Conservation (phyloP, 306 rosid species). For the Pachyrhizus erosus region DNA sequence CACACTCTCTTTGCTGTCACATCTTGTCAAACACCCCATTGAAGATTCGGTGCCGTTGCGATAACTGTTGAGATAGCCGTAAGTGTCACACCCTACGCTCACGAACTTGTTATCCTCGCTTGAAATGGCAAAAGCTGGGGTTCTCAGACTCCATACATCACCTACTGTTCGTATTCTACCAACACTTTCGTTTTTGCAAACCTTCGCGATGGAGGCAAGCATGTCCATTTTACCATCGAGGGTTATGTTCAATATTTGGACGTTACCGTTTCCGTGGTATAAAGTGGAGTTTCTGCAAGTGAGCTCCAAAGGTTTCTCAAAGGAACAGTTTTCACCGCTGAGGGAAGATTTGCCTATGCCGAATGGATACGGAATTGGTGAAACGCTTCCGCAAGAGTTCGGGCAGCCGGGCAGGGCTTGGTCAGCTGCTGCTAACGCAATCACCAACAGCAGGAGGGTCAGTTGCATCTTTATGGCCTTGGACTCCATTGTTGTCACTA, state of each 20-base stretch:
- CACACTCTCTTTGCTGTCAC: neutral
- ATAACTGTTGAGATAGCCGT: neutral
- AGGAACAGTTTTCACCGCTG: neutral
- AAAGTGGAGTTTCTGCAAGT: neutral
- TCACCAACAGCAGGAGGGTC: neutral
- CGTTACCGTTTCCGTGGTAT: neutral
- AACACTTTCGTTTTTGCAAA: neutral
- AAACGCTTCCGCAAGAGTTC: neutral
- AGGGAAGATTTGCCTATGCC: neutral
- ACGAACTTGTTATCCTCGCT: slow-evolving; percentile 16
- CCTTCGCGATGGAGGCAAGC: neutral
- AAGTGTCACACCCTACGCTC: neutral
- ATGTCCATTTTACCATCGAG: neutral
- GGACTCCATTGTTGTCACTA: too few species aligned
- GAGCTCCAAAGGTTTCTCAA: neutral
- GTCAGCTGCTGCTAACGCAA: neutral
- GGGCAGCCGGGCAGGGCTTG: neutral
- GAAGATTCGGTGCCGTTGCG: neutral
- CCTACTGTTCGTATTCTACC: neutral
- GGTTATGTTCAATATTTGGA: neutral
- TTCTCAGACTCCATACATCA: rapidly evolving
- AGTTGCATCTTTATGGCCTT: neutral
- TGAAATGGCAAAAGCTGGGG: neutral
- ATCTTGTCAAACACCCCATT: slow-evolving; percentile 24
- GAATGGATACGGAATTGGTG: neutral